Base-by-base conservation (phyloP, 371 early-diverging fungal genomes). In the Nematocida sp. region DNA sequence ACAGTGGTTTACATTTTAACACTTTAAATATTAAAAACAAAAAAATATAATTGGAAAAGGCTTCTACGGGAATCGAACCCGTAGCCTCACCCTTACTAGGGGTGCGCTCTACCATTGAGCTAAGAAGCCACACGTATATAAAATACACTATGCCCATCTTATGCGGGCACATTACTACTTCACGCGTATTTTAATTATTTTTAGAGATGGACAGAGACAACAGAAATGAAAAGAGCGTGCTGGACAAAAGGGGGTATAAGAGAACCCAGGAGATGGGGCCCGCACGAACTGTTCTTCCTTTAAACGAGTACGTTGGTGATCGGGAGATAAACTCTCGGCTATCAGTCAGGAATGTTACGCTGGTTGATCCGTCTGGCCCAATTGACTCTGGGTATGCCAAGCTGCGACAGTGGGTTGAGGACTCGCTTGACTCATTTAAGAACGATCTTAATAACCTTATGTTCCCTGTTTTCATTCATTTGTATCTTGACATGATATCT, bases 381-480 rank as follows among this genome's bases (percentile, higher is more conserved):
- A 9, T 74, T 33, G 86, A 86, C 33, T n/a, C 66, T 15, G 75
- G 83, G 42, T 97, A 94, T 86, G 86, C 87, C 15, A 90, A 89
- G 83, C 89, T 98, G 72, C 88, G 92, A 71, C 89, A 90, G 66
- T 97, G 96, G 96, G 91, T 96, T 47, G 93, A 94, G 73, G 93
- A 92, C 78, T 94, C 95, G 11, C 89, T 98, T 58, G 97, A 96
- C 72, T 50, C 82, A 3, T 88, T 88, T 66, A 86, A 85, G 70
- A 84, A 90, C 55, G 96, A 97, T 87, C 89, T 97, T 44, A 89
- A 90, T 62, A 86, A 90, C 2, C 89, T 95, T 3, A 88, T 97
- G 15, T 97, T 91, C 86, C 98, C 98, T 3, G 84, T 96, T 7
- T 97, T 95, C 86, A 91, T 95, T 3, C 94, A 97, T 85, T 89